Conservation (phyloP, 2,329 filamentous ascomycete species). For the Coniochaeta sp. region DNA sequence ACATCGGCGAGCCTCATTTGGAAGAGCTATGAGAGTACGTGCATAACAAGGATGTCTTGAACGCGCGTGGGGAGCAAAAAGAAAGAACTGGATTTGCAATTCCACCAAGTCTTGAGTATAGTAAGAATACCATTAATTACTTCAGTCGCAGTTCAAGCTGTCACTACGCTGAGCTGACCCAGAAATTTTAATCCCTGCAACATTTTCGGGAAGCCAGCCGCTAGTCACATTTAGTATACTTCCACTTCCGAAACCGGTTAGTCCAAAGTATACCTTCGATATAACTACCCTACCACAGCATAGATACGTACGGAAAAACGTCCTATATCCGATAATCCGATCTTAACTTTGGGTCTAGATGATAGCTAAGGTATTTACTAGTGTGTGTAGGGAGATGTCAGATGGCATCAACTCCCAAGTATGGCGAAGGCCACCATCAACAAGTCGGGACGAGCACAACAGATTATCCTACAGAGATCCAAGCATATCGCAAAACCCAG, state of each 20-base stretch:
- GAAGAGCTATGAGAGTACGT: not conserved
- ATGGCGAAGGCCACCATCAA: not conserved
- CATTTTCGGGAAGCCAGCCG: not conserved
- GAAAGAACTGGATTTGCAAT: not conserved
- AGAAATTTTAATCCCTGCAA: not conserved
- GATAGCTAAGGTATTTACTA: no score
- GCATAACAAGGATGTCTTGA: not conserved
- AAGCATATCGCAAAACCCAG: not conserved
- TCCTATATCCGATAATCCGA: no score
- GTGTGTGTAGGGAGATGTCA: no score
- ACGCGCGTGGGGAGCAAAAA: not conserved
- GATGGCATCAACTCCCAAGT: no score
- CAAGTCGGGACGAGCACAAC: not conserved
- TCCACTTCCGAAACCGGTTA: not conserved
- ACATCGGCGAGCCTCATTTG: constrained; percentile 56
- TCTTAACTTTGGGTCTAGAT: no score
- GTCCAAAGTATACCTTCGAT: no score
- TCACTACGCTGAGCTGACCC: not conserved
- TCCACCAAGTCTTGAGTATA: not conserved
- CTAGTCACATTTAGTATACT: not conserved
- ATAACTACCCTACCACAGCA: no score
- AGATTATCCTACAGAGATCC: not conserved
- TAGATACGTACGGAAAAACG: no score
- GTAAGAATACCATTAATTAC: not conserved
- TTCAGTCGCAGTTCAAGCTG: not conserved